A percentile compares a stretch with the other conserved stretches of the same genome.
These are phyloP conservation scores for Pneumocystis jirovecii DNA, from an alignment of 1,139 yeast genomes.

Conservation along the genomic window DNA sequence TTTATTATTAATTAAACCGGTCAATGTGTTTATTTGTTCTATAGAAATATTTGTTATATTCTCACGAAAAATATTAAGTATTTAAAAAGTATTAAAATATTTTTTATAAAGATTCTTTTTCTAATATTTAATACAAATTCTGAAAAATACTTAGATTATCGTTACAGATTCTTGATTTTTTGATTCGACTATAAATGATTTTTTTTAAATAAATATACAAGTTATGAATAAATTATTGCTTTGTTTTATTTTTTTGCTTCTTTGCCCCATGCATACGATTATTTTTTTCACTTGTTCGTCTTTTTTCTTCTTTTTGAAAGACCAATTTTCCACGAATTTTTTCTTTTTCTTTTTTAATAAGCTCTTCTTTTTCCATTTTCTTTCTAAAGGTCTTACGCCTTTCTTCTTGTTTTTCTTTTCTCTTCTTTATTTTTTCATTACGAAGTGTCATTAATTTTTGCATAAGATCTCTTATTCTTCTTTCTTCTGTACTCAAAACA, in stretches of 20 bases:
- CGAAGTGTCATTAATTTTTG: constrained; percentile 74
- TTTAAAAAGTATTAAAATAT: background rate
- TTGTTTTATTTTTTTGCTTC: background rate
- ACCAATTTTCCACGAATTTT: constrained; percentile 75
- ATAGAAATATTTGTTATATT: background rate
- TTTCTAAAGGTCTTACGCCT: constrained; percentile 63
- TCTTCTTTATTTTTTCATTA: constrained; percentile 73
- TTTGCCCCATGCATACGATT: background rate
- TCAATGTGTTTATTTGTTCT: background rate
- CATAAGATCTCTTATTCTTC: constrained; percentile 80
- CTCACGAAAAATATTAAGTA: background rate
- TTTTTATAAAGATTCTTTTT: background rate
- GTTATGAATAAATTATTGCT: background rate
- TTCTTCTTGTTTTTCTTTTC: constrained; percentile 56
- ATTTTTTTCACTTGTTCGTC: constrained; percentile 27
- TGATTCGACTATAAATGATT: background rate
- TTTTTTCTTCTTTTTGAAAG: constrained; percentile 59
- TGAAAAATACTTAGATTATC: too few species aligned
- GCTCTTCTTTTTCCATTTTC: constrained; percentile 60
- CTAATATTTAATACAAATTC: background rate
- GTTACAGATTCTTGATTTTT: background rate
- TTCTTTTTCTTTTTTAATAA: constrained; percentile 56
- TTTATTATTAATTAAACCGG: background rate
- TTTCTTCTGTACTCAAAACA: constrained; percentile 54
- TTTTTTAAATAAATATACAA: background rate